Evolutionary conservation across 352 stramenopile genomes (phyloP).

Genomic region (Thraustotheca clavata): DNA sequence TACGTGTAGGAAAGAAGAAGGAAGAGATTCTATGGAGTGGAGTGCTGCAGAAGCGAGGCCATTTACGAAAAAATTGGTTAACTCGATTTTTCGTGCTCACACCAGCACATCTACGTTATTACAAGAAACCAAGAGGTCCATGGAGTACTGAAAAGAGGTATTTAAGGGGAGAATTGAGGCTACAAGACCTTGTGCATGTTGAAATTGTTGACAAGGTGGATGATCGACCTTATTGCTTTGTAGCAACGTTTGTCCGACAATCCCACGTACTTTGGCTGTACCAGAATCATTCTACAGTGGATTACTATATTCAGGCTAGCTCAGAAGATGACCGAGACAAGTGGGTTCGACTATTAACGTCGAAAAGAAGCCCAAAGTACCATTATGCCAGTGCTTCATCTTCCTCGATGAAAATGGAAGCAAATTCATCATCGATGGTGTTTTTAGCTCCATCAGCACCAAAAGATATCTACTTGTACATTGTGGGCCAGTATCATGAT

Average conservation of each 20-base stretch:
- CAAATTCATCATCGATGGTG: conserved; percentile 19
- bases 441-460: neutral
- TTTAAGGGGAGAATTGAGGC: conserved; percentile 51
- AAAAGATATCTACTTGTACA: conserved; percentile 10
- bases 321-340: conserved; percentile 54
- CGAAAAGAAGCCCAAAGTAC: conserved; percentile 34
- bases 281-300: conserved; percentile 36
- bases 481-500: conserved; percentile 3
- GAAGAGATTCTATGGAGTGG: conserved; percentile 18
- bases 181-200: conserved; percentile 48
- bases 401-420: neutral
- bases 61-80: conserved; percentile 72
- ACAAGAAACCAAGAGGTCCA: conserved; percentile 50
- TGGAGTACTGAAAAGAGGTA: conserved; percentile 40
- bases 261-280: neutral
- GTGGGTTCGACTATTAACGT: conserved; percentile 62
- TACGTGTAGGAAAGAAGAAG: neutral
- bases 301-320: conserved; percentile 60
- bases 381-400: neutral
- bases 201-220: conserved; percentile 51
- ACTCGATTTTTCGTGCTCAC: conserved; percentile 62
- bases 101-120: conserved; percentile 48
- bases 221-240: conserved; percentile 54
- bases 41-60: conserved; percentile 51
- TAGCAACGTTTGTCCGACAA: conserved; percentile 29